A percentile compares a stretch with the other conserved stretches of the same genome.
phyloP scores from a whole-genome alignment of 1,284 basidiomycete genomes.

The Leccinum pachyderme region DNA sequence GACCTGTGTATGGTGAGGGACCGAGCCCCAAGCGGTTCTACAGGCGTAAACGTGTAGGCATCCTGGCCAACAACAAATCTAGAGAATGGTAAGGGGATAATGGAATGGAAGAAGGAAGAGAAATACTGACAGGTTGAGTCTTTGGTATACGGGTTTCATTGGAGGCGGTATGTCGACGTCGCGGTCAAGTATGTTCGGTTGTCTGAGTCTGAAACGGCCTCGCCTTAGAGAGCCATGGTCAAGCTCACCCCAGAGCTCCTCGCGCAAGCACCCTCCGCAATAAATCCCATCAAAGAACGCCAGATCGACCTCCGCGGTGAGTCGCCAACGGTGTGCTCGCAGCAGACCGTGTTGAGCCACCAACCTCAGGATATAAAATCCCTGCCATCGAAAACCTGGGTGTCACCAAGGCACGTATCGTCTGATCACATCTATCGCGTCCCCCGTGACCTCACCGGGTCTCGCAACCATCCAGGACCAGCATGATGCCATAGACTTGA shows the following conservation, averaged over 20 bases:
- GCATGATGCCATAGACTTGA: conserved; percentile 93
- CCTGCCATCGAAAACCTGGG: conserved; percentile 99
- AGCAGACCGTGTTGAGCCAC: conserved; percentile 25
- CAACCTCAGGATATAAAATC: conserved; percentile 83
- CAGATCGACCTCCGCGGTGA: conserved; percentile 92
- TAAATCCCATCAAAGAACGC: conserved; percentile 92
- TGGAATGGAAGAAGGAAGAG: background rate
- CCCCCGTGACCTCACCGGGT: conserved; percentile 13
- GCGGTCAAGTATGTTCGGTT: conserved; percentile 10
- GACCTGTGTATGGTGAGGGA: conserved; percentile 69
- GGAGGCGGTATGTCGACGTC: conserved; percentile 17
- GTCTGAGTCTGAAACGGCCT: conserved; percentile 49
- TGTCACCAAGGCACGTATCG: conserved; percentile 76
- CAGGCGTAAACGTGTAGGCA: conserved; percentile 73
- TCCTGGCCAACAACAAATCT: conserved; percentile 71
- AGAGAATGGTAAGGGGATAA: conserved; percentile 7
- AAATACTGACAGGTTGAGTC: conserved; percentile 58
- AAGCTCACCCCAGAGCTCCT: conserved; percentile 94
- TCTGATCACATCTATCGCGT: conserved; percentile 19
- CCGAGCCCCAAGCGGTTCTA: conserved; percentile 57
- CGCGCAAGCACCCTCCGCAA: conserved; percentile 69
- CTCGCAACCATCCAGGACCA: conserved; percentile 59
- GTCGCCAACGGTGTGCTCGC: conserved; percentile 31
- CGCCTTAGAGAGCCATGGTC: conserved; percentile 47
- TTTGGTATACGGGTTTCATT: conserved; percentile 70